Evolutionary conservation across 139 green algal genomes (phyloP), one percentile per base, ranked within the genome.

Genomic region (Zygnema circumcarinatum): DNA sequence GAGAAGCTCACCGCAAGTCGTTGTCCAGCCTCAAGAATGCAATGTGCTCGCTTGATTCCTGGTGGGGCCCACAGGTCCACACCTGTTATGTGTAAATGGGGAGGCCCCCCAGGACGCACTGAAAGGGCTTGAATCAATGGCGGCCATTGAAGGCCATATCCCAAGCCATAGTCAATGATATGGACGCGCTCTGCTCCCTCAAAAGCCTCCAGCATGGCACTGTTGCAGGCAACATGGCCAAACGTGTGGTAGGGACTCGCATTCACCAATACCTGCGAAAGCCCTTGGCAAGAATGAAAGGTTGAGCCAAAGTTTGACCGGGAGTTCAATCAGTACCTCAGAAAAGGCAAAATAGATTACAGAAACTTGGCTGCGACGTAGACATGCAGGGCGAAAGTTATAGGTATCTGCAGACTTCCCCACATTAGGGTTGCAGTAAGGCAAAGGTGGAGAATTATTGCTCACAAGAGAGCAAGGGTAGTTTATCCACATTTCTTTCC

Each of bases 121-220:
- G n/a, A 56, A 56, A 86, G 79, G 0, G 79, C 79, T 35, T 86
- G 79, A 3, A 86, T 73, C 2, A 86, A 35, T 25, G 79, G 38
- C 0, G 79, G 79, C 79, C 79, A 86, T 67, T 86, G 79, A 0
- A 86, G 52, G 2, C 32, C 79, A 38, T 80, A 38, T 2, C 41
- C 79, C 38, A 86, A 79, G 29, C 79, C 79, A 78, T 79, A 86
- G 42, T 86, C 79, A 67, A 86, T 86, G 52, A 86, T 86, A 67
- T 86, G 79, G 3, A 86, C 52, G 20, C 62, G 42, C 38, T 79
- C 47, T 21, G 29, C 40, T 25, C 52, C 42, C 32, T 79, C 32
- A 1, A 86, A 36, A 1, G 79, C 79, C 52, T 86, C 79, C 79
- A 86, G 52, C 16, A 86, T 86, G 7, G 52, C 53, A 62, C 79